Conservation (phyloP, 306 rosid genomes). For the Vigna hirtella region DNA sequence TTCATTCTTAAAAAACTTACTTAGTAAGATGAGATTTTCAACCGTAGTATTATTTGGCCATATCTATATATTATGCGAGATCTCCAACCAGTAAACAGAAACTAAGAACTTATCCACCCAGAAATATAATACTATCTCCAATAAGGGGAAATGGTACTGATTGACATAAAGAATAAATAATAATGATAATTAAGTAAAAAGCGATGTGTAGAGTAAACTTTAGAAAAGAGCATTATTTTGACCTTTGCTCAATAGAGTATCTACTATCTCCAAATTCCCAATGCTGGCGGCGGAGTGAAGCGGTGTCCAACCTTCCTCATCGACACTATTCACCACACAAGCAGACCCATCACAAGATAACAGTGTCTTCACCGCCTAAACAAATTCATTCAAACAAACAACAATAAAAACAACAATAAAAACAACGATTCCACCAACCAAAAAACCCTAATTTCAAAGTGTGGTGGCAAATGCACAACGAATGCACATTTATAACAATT, state of each 20-base stretch:
- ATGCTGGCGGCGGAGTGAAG: slow-evolving; percentile 93
- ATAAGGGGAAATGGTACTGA: neutral
- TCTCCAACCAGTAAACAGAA: neutral
- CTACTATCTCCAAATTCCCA: slow-evolving; percentile 67
- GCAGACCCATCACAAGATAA: slow-evolving; percentile 59
- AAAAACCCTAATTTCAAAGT: slow-evolving; percentile 19
- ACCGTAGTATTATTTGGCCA: too few relatives aligned
- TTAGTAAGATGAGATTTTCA: too few relatives aligned
- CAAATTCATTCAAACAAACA: slow-evolving; percentile 12
- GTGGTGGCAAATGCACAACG: slow-evolving; percentile 21
- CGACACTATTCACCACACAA: slow-evolving; percentile 62
- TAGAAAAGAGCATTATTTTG: neutral
- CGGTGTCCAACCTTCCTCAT: slow-evolving; percentile 98
- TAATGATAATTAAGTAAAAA: neutral
- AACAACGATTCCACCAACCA: neutral
- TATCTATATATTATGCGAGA: too few relatives aligned
- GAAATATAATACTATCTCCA: too few relatives aligned
- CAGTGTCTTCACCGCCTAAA: slow-evolving; percentile 70
- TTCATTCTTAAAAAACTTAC: too few relatives aligned
- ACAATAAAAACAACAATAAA: neutral
- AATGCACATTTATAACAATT: neutral
- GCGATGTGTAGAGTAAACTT: neutral
- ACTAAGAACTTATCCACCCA: neutral
- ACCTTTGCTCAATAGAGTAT: slow-evolving; percentile 71
- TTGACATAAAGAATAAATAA: slow-evolving; percentile 8